Evolutionary conservation across 2,329 filamentous ascomycete genomes (phyloP), one percentile per base, ranked within the genome.

Genomic region (Pezicula neosporulosa): DNA sequence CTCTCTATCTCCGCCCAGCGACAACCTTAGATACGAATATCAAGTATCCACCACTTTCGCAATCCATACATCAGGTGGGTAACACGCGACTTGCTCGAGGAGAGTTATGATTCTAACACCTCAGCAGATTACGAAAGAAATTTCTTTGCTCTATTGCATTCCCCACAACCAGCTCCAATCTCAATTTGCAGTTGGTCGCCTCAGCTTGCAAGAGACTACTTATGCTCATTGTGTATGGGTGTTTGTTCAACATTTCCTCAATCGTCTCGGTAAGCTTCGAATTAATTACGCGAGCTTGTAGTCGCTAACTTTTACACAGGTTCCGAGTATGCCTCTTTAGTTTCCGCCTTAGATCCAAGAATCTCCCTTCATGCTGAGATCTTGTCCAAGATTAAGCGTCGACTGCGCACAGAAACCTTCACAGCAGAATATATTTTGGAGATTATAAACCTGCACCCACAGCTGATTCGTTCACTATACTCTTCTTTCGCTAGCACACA

Each of bases 161-260:
- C 94, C 94, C 13, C 93, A 96, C 71, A 99, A 96, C 79, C 94
- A 92, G 72, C 90, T 99, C 70, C 93, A 97, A 72, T 77, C 80
- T 52, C 83, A 96, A 62, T 99, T 99, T 70, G 89, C 89, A 47
- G 85, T 82, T 15, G 92, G 92, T 46, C 82, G 87, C 61, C 78
- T 99, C 58, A 97, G 92, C 66, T 78, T 99, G 47, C 94, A 99
- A 70, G 94, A 99, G 74, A 92, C 93, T 12, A 91, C 97, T 64
- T 99, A 99, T 68, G 92, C 91, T 27, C 94, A 99, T 74, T 96
- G 90, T 68, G 90, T 95, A 6, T 97, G 93, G 89, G 91, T 97
- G 30, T 99, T 97, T 65, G 88, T 97, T 36, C 91, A 96, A 66
- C 94, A 99, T 72, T 99, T 99, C 80, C 78, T 99, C 62, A 99